Evolutionary conservation across 225 moss, liverwort and hornwort genomes (phyloP).

Genomic region (Straminergon stramineum): DNA sequence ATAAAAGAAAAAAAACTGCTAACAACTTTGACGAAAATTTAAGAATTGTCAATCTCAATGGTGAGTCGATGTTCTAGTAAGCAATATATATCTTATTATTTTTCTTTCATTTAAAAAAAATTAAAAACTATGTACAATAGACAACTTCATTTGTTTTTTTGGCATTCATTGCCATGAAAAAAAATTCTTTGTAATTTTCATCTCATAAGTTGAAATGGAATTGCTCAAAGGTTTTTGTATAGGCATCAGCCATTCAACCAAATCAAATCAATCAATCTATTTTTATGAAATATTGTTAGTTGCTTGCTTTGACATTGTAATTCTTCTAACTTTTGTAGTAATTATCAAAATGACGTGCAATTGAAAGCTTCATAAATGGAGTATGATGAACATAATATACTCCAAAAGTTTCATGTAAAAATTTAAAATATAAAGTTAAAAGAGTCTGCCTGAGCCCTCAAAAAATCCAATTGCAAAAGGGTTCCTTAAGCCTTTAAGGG

Average conservation of each 20-base stretch:
- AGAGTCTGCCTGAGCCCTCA: fast-evolving
- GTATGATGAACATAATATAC: neutral
- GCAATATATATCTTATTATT: no score
- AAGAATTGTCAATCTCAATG: no score
- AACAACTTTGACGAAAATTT: neutral
- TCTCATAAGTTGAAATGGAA: neutral
- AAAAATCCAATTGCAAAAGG: neutral
- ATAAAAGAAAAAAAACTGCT: neutral
- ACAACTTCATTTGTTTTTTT: neutral
- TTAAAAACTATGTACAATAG: no score
- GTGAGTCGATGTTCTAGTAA: no score
- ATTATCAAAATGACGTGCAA: neutral
- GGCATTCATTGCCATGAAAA: neutral
- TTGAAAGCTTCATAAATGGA: neutral
- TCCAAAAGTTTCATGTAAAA: fast-evolving
- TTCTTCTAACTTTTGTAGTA: neutral
- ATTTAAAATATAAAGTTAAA: neutral
- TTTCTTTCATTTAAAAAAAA: no score
- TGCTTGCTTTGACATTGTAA: fast-evolving
- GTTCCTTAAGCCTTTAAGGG: fast-evolving
- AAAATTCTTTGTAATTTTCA: neutral
- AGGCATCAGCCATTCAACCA: neutral
- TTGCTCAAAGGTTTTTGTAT: no score
- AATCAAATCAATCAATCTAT: neutral
- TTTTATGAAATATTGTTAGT: neutral